phyloP scores from a whole-genome alignment of 1,284 basidiomycete genomes.

The Malassezia sp. region DNA sequence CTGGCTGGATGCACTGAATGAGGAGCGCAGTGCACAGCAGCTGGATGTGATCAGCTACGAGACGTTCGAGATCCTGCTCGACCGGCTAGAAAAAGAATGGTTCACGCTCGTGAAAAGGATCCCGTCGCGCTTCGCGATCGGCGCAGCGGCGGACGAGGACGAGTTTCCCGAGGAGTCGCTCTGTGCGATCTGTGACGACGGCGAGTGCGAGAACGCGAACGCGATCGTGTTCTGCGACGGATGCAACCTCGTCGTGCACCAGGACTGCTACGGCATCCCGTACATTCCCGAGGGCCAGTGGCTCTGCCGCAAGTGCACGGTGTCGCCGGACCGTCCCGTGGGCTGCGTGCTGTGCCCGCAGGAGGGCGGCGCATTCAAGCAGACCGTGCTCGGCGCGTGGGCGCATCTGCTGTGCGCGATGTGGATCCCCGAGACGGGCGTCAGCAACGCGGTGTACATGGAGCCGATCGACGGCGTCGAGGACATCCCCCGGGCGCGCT shows the following conservation, averaged over 20 bases:
- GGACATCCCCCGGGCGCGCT: conserved; percentile 74
- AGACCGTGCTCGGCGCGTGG: conserved; percentile 86
- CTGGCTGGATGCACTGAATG: conserved; percentile 81
- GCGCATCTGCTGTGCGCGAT: conserved; percentile 92
- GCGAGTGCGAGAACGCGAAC: conserved; percentile 95
- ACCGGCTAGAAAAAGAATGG: conserved; percentile 97
- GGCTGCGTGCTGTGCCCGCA: conserved; percentile 87
- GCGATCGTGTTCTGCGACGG: conserved; percentile 99
- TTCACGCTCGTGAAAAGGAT: conserved; percentile 51
- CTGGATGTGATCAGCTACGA: conserved; percentile 59
- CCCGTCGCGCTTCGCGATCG: conserved; percentile 22
- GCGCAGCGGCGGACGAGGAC: conserved; percentile 17
- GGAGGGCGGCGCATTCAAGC: conserved; percentile 96
- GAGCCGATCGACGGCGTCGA: conserved; percentile 90
- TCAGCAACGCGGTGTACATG: conserved; percentile 94
- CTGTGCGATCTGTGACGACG: conserved; percentile 94
- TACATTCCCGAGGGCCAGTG: conserved; percentile 99
- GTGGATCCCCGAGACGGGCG: conserved; percentile 90
- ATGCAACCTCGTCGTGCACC: conserved; percentile 95
- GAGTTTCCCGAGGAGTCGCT: conserved; percentile 52
- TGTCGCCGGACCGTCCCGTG: conserved; percentile 90
- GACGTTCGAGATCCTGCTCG: conserved; percentile 89
- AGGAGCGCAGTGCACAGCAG: conserved; percentile 67
- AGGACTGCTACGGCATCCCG: conserved; percentile 98
- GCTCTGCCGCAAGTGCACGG: conserved; percentile 96